phyloP scores from a whole-genome alignment of 2,329 filamentous ascomycete genomes.

The Sporothrix brasiliensis region DNA sequence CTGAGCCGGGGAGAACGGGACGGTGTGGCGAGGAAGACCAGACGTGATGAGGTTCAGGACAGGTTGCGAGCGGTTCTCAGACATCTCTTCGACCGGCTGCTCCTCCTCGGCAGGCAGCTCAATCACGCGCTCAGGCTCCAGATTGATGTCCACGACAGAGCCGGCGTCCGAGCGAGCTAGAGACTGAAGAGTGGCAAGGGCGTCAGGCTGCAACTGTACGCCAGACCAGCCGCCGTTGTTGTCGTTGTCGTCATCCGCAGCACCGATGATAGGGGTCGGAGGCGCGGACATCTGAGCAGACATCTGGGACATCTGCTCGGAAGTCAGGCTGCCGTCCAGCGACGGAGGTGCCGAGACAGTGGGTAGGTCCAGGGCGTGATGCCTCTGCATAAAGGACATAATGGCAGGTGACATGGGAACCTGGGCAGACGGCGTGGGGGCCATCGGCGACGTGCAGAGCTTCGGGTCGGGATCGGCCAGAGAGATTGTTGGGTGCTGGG shows the following conservation, averaged over 20 bases:
- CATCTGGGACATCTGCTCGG: conserved; percentile 73
- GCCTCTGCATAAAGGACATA: conserved; percentile 68
- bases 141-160: conserved; percentile 61
- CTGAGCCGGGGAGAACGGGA: conserved; percentile 52
- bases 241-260: conserved; percentile 56
- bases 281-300: conserved; percentile 72
- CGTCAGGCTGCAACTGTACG: conserved; percentile 75
- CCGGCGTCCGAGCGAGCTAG: conserved; percentile 62
- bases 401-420: conserved; percentile 77
- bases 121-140: conserved; percentile 59
- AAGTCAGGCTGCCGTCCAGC: conserved; percentile 83
- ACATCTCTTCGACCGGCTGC: conserved; percentile 42
- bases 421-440: conserved; percentile 65
- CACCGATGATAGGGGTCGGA: conserved; percentile 73
- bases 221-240: conserved; percentile 67
- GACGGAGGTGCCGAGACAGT: conserved; percentile 81
- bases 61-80: conserved; percentile 58
- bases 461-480: conserved; percentile 47
- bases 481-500: conserved; percentile 43
- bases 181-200: conserved; percentile 77
- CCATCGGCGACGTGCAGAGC: conserved; percentile 60
- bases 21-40: conserved; percentile 41
- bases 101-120: conserved; percentile 48
- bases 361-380: conserved; percentile 67
- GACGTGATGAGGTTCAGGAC: conserved; percentile 55